A percentile compares a stretch with the other conserved stretches of the same genome.
Conservation (phyloP, 306 rosid species). For the Rosa lucieae region DNA sequence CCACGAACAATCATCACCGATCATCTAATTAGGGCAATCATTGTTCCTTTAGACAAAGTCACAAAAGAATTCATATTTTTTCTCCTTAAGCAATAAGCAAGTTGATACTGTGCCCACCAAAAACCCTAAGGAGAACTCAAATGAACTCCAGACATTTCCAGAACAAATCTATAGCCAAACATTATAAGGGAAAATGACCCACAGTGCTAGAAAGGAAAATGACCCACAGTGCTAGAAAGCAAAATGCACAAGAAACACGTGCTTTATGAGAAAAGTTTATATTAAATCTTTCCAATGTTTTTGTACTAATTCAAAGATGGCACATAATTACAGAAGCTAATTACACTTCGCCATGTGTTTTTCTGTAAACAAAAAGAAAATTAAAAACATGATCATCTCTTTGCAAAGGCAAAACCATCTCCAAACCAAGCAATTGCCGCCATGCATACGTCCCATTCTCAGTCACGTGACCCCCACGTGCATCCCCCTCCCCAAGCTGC, state of each 20-base stretch:
- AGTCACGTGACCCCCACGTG: slow-evolving; percentile 14
- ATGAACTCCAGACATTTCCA: not conserved
- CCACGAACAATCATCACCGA: not conserved
- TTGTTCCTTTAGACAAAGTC: not conserved
- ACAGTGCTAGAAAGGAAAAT: not conserved
- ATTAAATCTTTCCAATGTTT: not conserved
- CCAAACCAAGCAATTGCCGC: slow-evolving; percentile 12
- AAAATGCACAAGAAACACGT: slow-evolving; percentile 8
- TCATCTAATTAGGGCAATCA: not conserved
- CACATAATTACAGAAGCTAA: slow-evolving; percentile 31
- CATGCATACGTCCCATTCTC: not conserved
- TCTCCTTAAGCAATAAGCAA: not conserved
- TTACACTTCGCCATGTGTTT: slow-evolving; percentile 42
- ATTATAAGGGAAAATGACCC: not conserved
- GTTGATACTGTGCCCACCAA: not conserved
- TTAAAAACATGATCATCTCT: not conserved
- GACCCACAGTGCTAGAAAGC: not conserved
- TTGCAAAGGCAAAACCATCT: slow-evolving; percentile 35
- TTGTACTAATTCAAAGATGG: slow-evolving; percentile 13
- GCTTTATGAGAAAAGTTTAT: not conserved
- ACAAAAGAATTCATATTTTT: not conserved
- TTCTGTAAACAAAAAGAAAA: not conserved
- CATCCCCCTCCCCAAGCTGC: not conserved
- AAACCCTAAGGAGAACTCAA: not conserved
- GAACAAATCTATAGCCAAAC: not conserved